Percentiles rank a stretch among this genome's conserved stretches.
phyloP scores from a whole-genome alignment of 495 filamentous ascomycete species.

The Hypomontagnella submonticulosa region DNA sequence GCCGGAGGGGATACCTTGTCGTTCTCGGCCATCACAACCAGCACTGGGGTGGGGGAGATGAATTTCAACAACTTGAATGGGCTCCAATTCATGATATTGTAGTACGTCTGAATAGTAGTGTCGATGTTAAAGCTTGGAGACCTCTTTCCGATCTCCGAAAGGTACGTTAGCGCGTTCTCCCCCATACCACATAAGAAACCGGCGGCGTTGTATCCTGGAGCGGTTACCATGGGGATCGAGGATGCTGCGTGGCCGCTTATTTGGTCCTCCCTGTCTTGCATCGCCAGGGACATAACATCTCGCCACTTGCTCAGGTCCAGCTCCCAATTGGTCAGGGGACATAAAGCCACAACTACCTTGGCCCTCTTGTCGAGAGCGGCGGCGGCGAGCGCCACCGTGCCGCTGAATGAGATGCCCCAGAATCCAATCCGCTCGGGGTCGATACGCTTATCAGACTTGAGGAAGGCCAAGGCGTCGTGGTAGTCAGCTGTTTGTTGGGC shows the following conservation, averaged over 20 bases:
- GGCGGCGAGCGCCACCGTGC: slow-evolving; percentile 16
- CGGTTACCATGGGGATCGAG: slow-evolving; percentile 41
- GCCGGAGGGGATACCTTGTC: slow-evolving; percentile 39
- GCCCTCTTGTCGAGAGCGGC: slow-evolving; percentile 15
- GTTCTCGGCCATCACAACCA: slow-evolving; percentile 48
- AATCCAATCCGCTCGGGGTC: slow-evolving; percentile 53
- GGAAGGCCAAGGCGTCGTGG: slow-evolving; percentile 54
- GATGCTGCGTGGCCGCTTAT: slow-evolving; percentile 42
- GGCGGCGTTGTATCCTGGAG: slow-evolving; percentile 51
- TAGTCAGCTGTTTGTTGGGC: slow-evolving; percentile 50
- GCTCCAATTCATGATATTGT: slow-evolving; percentile 16
- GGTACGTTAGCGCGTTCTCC: background rate
- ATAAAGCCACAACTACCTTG: background rate
- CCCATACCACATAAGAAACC: slow-evolving; percentile 28
- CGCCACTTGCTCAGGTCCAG: background rate
- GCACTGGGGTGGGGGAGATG: slow-evolving; percentile 47
- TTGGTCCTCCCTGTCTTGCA: slow-evolving; percentile 45
- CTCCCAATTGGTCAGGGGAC: slow-evolving; percentile 13
- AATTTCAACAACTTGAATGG: slow-evolving; percentile 43
- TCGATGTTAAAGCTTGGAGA: slow-evolving; percentile 14
- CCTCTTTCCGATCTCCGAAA: background rate
- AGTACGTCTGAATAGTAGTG: slow-evolving; percentile 39
- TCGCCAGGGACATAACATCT: slow-evolving; percentile 12
- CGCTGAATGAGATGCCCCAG: slow-evolving; percentile 61
- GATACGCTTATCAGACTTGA: slow-evolving; percentile 39